These are phyloP conservation scores for Erysimum cheiranthoides DNA, from an alignment of 345 rosid species.

Conservation along the genomic window DNA sequence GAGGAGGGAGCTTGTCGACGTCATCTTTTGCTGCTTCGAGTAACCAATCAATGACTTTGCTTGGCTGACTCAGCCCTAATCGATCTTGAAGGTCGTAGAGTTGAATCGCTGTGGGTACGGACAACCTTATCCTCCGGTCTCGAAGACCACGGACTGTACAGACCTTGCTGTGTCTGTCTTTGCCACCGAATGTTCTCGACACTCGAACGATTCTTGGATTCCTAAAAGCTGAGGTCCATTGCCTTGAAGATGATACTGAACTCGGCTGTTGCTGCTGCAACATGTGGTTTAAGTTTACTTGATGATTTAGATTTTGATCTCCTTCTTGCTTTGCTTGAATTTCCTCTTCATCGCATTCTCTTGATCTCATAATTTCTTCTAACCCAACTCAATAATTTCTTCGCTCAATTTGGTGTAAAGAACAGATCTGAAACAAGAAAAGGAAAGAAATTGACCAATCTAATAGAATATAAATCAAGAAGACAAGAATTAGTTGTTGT, in stretches of 20 bases:
- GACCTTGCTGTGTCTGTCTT: conserved; percentile 98
- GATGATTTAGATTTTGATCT: conserved; percentile 40
- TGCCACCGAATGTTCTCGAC: conserved; percentile 87
- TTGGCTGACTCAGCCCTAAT: conserved; percentile 87
- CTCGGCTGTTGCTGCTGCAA: conserved; percentile 44
- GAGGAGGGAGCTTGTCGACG: conserved; percentile 87
- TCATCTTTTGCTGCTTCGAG: conserved; percentile 76
- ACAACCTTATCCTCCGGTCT: conserved; percentile 87
- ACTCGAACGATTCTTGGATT: conserved; percentile 94
- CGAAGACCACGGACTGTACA: conserved; percentile 89
- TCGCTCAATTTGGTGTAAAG: conserved; percentile 5
- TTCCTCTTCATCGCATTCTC: conserved; percentile 51
- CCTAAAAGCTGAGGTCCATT: conserved; percentile 80
- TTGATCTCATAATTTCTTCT: conserved; percentile 49
- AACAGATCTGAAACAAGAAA: conserved; percentile 42
- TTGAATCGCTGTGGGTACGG: conserved; percentile 94
- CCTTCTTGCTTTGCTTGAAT: conserved; percentile 65
- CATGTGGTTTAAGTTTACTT: conserved; percentile 39
- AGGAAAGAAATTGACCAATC: background rate
- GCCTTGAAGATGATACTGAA: conserved; percentile 56
- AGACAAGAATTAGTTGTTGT: background rate
- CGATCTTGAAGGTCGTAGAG: conserved; percentile 89
- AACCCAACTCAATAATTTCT: conserved; percentile 3
- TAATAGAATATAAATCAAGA: background rate
- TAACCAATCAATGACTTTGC: conserved; percentile 94